Evolutionary conservation across 225 moss, liverwort and hornwort genomes (phyloP).

Genomic region (Marchantia paleacea): DNA sequence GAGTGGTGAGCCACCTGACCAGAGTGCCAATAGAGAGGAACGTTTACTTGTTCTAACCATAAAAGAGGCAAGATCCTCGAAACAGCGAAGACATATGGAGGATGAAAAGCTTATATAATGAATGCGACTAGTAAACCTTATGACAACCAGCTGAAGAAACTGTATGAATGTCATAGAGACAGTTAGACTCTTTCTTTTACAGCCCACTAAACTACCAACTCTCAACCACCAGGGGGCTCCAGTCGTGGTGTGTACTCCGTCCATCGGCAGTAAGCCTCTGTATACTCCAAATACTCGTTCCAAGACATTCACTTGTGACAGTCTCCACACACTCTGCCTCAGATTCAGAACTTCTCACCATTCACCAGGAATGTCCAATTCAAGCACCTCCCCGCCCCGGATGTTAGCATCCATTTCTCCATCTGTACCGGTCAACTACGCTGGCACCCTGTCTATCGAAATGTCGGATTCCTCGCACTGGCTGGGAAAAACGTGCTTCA

Average conservation of each 20-base stretch:
- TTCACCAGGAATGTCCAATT: background rate
- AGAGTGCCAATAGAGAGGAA: constrained; percentile 16
- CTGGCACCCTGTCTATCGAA: background rate
- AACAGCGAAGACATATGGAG: too few relatives aligned
- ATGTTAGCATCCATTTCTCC: background rate
- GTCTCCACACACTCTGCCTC: background rate
- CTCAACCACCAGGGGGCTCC: constrained; percentile 38
- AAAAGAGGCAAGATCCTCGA: too few relatives aligned
- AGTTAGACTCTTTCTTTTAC: too few relatives aligned
- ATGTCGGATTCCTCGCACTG: constrained; percentile 1
- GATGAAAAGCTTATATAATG: too few relatives aligned
- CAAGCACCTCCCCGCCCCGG: constrained; percentile 14
- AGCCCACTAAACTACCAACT: background rate
- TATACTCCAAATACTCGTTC: constrained; percentile 33
- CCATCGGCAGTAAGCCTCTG: constrained; percentile 48
- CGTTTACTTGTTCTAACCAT: background rate
- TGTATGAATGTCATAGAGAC: too few relatives aligned
- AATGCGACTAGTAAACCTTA: too few relatives aligned
- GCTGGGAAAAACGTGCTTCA: background rate
- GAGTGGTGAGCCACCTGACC: constrained; percentile 97
- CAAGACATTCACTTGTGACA: constrained; percentile 8
- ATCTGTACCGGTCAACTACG: too few relatives aligned
- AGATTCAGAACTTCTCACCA: background rate
- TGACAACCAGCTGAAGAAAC: background rate
- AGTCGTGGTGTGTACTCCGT: constrained; percentile 40